Conservation (phyloP, 805 yeast genomes). For the Metschnikowia koreensis region DNA sequence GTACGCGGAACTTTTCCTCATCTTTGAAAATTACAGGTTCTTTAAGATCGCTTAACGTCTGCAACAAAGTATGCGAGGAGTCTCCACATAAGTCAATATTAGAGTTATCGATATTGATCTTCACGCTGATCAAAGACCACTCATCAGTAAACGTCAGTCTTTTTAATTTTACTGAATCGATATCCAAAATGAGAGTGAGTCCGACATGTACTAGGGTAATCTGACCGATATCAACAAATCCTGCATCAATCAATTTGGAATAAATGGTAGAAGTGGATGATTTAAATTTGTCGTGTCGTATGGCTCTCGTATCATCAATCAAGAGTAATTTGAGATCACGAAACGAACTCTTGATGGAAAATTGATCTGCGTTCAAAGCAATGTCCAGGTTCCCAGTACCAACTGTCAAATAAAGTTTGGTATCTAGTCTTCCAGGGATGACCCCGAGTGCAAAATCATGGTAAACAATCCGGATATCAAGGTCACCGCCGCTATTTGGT, state of each 20-base stretch:
- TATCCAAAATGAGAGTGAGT: conserved; percentile 25
- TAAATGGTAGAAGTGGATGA: neutral
- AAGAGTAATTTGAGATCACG: conserved; percentile 51
- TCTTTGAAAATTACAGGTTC: conserved; percentile 61
- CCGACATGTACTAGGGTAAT: conserved; percentile 41
- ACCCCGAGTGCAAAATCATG: conserved; percentile 60
- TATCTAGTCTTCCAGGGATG: conserved; percentile 56
- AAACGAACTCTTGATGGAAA: conserved; percentile 44
- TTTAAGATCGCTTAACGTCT: conserved; percentile 67
- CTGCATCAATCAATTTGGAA: conserved; percentile 36
- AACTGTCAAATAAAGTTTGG: conserved; percentile 53
- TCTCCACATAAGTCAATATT: conserved; percentile 74
- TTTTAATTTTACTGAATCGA: conserved; percentile 1
- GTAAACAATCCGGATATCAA: conserved; percentile 35
- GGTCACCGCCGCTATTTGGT: neutral
- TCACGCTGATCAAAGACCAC: conserved; percentile 39
- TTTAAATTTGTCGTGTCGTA: neutral
- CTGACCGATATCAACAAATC: conserved; percentile 54
- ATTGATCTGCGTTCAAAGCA: conserved; percentile 30
- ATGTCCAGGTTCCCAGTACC: conserved; percentile 56
- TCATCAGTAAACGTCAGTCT: conserved; percentile 1
- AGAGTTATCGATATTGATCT: conserved; percentile 47
- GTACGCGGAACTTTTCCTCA: conserved; percentile 55
- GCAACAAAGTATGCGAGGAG: conserved; percentile 70
- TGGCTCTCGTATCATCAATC: conserved; percentile 54